These are phyloP conservation scores for Gryganskiella cystojenkinii DNA, from an alignment of 192 early-diverging fungal species.

Conservation along the genomic window DNA sequence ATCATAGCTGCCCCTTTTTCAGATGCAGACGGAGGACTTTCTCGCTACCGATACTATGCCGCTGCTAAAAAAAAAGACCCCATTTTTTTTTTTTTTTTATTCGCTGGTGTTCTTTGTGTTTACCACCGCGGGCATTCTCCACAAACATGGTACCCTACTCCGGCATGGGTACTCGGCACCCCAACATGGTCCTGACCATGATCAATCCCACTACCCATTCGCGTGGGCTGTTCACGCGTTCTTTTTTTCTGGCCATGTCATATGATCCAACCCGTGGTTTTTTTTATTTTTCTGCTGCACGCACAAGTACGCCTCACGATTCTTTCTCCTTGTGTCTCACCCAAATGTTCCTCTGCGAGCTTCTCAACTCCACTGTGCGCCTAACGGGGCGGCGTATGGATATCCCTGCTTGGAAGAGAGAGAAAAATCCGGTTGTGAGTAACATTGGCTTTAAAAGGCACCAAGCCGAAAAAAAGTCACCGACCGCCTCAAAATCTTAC, in stretches of 20 bases:
- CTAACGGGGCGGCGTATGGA: background rate
- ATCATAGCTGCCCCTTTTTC: too few relatives aligned
- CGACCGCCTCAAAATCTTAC: background rate
- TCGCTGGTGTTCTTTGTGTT: background rate
- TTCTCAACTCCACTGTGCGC: too few relatives aligned
- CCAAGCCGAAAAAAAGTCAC: background rate
- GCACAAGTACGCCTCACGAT: too few relatives aligned
- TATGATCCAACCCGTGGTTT: too few relatives aligned
- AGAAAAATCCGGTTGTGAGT: background rate
- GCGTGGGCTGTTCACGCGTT: background rate
- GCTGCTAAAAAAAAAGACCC: background rate
- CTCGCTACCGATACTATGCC: too few relatives aligned
- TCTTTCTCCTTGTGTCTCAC: too few relatives aligned
- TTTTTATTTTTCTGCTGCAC: too few relatives aligned
- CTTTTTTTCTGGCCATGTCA: background rate
- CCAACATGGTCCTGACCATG: background rate
- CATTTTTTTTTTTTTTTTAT: background rate
- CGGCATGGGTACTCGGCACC: background rate
- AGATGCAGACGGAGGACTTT: too few relatives aligned
- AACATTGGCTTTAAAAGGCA: too few relatives aligned
- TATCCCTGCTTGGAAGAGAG: background rate
- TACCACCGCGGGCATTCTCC: too few relatives aligned
- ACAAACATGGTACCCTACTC: background rate
- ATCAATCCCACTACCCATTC: background rate
- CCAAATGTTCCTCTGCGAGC: too few relatives aligned